A percentile compares a stretch with the other conserved stretches of the same genome.
phyloP scores from a whole-genome alignment of 495 filamentous ascomycete species.

The Melanomma pulvis-pyrius region DNA sequence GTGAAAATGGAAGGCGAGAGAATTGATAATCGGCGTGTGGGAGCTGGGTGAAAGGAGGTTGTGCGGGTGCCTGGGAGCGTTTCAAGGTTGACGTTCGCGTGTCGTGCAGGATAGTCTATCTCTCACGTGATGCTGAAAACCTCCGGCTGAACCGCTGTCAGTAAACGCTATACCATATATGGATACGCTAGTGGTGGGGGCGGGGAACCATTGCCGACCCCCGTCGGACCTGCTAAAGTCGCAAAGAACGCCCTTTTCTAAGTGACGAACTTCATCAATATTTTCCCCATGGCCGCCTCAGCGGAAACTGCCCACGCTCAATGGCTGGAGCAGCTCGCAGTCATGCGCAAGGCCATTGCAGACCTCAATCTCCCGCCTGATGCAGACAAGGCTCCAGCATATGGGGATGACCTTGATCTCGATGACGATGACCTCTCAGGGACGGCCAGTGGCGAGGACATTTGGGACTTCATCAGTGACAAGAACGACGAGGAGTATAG shows the following conservation, averaged over 20 bases:
- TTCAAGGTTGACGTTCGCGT: background rate
- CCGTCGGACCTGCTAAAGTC: too few relatives aligned
- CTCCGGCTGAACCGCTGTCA: too few relatives aligned
- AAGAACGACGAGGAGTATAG: conserved; percentile 63
- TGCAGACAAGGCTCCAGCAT: conserved; percentile 48
- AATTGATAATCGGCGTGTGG: background rate
- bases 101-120: background rate
- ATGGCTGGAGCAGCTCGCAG: conserved; percentile 71
- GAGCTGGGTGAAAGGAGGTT: background rate
- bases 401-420: conserved; percentile 61
- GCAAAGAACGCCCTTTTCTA: background rate
- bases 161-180: too few relatives aligned
- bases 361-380: conserved; percentile 62
- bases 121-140: background rate
- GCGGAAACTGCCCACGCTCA: conserved; percentile 55
- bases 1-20: background rate
- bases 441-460: conserved; percentile 68
- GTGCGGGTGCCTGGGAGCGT: background rate
- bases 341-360: conserved; percentile 73
- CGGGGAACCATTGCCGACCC: too few relatives aligned
- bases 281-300: conserved; percentile 39
- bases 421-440: conserved; percentile 64
- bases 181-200: background rate
- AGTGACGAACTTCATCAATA: background rate
- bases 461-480: conserved; percentile 88